Evolutionary conservation across 2,329 filamentous ascomycete species (phyloP), one percentile per base, ranked within the genome.

Genomic region (Hymenotorrendiella dingleyae): DNA sequence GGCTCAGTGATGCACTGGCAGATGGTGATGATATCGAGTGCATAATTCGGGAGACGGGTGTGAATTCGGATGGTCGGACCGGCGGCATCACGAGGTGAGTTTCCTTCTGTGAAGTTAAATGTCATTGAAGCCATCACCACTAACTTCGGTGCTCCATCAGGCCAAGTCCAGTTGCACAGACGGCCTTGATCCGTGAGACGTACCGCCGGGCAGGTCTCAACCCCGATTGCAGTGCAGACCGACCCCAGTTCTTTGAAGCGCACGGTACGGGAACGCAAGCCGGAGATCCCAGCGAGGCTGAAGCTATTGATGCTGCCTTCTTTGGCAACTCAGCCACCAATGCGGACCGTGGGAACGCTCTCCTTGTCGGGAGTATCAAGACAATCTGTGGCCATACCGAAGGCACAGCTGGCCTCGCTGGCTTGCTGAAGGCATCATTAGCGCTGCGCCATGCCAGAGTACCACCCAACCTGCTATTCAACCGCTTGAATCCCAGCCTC

Each of bases 31-130:
- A 69, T 0, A 74, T 79, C 42, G 68, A 73, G 5, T 71, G 68
- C 8, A 65, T 79, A 22, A 73, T 80, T 43, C 67, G 73, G 7
- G 43, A 40, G 20, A 41, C 39, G 3, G 39, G 30, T 12, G 7
- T 30, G 11, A 36, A 36, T 20, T 32, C 35, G 22, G 78, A 84
- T 53, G 80, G 80, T 3, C 63, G 67, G 14, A 81, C 78, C 0
- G 63, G 52, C 11, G 74, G 74, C 0, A 71, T 80, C 45, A 78
- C 74, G n/a, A n/a, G n/a, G n/a, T n/a, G n/a, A n/a, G n/a, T n/a
- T n/a, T n/a, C n/a, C n/a, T n/a, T n/a, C n/a, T n/a, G n/a, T n/a
- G n/a, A n/a, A n/a, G n/a, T n/a, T n/a, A n/a, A n/a, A n/a, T n/a
- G n/a, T n/a, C n/a, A n/a, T n/a, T n/a, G n/a, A n/a, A n/a, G n/a